A percentile compares a stretch with the other conserved stretches of the same genome.
These are phyloP conservation scores for Verticillium longisporum DNA, from an alignment of 2,329 filamentous ascomycete species.

Conservation along the genomic window DNA sequence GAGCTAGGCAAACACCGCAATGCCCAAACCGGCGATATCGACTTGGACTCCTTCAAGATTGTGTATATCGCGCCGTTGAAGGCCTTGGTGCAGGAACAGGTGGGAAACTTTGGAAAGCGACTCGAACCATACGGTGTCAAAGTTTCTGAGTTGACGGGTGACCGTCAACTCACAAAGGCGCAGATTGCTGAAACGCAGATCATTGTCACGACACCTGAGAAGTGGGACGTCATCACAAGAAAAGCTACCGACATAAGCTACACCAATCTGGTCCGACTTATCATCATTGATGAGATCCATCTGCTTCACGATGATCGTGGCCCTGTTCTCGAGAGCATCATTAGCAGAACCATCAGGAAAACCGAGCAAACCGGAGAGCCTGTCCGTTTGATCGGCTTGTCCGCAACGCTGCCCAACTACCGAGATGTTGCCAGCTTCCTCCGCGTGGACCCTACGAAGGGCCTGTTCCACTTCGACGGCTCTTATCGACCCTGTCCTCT, in stretches of 20 bases:
- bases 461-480: constrained; percentile 93
- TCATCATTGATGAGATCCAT: constrained; percentile 98
- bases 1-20: constrained; percentile 96
- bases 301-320: constrained; percentile 95
- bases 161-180: constrained; percentile 96
- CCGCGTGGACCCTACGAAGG: constrained; percentile 80
- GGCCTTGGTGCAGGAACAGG: constrained; percentile 93
- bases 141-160: constrained; percentile 93
- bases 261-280: constrained; percentile 89
- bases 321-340: constrained; percentile 93
- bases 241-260: constrained; percentile 97
- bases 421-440: constrained; percentile 93
- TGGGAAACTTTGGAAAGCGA: constrained; percentile 92
- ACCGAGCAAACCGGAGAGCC: constrained; percentile 92
- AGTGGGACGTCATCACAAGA: constrained; percentile 98
- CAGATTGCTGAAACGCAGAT: constrained; percentile 97
- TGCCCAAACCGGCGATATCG: constrained; percentile 82
- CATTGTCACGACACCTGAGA: constrained; percentile 97
- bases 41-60: constrained; percentile 96
- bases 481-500: constrained; percentile 90
- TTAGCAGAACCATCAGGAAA: constrained; percentile 85
- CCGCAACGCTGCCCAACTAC: constrained; percentile 94
- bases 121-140: constrained; percentile 85
- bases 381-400: constrained; percentile 85
- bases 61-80: constrained; percentile 96